Base-by-base conservation (phyloP, 2,329 filamentous ascomycete genomes). In the Tolypocladium ovalisporum region DNA sequence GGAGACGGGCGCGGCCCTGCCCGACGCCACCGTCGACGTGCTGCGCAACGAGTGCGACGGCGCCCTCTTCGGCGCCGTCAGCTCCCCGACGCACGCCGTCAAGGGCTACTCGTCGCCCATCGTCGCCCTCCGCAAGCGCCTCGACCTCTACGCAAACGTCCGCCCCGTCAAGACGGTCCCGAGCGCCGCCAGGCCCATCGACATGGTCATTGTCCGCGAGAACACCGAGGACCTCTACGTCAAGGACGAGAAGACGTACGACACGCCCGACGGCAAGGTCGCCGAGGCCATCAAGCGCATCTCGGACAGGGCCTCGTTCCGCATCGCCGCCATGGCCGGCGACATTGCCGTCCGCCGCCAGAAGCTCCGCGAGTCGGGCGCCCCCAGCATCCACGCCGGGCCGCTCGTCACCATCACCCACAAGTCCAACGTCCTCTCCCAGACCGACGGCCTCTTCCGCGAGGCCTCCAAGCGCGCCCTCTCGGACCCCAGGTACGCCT, bases 191-290 rank as follows among this genome's bases (percentile, higher is more conserved):
- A 81, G 79, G 67, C 87, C 88, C 62, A 91, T 97, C 68, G 94
- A 99, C 76, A 87, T 99, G 73, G 94, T 99, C 68, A 99, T 97
- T 67, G 94, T 97, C 57, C 89, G 94, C 63, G 94, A 99, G 76
- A 99, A 99, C 79, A 99, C 94, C 36, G 94, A 99, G 78, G 94
- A 99, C 72, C 82, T 99, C 44, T 96, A 96, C 75, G 93, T 99
- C 66, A 97, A 97, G 79, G 89, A 97, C 73, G 94, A 99, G 79
- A 87, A 80, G 72, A 97, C 91, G 27, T 87, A 84, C 70, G 83
- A 89, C 56, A 84, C 82, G 36, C 79, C 86, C 39, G 82, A 89
- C 59, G 86, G 87, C 73, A 92, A 90, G 77, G 88, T 97, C 58
- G 93, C 94, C 62, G 93, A 97, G 78, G 94, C 94, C 52, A 93